phyloP scores from a whole-genome alignment of 306 rosid species.

The Casuarina cunninghamiana region DNA sequence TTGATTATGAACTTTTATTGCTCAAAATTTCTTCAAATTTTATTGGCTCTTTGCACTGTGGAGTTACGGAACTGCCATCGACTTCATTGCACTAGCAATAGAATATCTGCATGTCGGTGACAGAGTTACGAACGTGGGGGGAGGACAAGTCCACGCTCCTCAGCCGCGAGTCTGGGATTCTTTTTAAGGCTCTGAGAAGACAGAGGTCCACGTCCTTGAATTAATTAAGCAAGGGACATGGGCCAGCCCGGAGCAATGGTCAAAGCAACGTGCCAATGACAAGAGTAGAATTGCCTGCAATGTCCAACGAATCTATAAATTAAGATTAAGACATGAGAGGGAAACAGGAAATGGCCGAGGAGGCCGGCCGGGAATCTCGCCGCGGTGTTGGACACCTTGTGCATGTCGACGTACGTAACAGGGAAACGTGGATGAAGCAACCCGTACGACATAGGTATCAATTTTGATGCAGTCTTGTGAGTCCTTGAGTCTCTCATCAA shows the following conservation, averaged over 20 bases:
- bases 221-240: neutral
- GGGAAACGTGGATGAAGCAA: constrained; percentile 19
- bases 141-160: constrained; percentile 5
- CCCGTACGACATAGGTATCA: constrained; percentile 26
- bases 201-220: neutral
- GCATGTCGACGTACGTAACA: constrained; percentile 31
- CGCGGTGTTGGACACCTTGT: constrained; percentile 31
- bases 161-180: neutral
- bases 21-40: no score
- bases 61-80: neutral
- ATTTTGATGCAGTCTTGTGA: constrained; percentile 43
- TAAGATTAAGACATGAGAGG: constrained; percentile 1
- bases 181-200: neutral
- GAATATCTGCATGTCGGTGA: constrained; percentile 49
- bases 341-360: constrained; percentile 29
- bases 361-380: constrained; percentile 59
- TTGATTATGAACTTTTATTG: no score
- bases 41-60: neutral
- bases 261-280: constrained; percentile 3
- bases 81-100: neutral
- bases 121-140: neutral
- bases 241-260: neutral
- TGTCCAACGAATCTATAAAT: neutral
- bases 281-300: neutral
- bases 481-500: neutral